Evolutionary conservation across 805 yeast species (phyloP), one percentile per base, ranked within the genome.

Genomic region (Pachysolen tannophilus): DNA sequence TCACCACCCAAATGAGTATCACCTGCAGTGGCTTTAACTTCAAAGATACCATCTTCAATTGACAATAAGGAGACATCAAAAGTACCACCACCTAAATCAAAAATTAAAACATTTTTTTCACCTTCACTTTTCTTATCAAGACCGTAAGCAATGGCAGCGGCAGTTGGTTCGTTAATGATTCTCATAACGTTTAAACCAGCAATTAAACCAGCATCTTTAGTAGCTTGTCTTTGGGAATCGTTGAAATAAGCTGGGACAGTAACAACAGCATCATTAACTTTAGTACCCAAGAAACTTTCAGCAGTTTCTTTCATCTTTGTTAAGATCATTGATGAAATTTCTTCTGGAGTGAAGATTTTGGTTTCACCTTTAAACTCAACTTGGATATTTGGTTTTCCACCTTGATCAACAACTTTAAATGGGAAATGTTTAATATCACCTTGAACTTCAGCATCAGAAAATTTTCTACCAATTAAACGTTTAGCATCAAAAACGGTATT

Each of bases 1-100:
- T 88, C 95, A 79, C 96, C 96, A 74, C 96, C 96, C 72, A 85
- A 78, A 66, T 80, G 88, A 40, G 88, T 84, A 60, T 86, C 83
- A 61, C 83, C 86, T 39, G 84, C 85, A 43, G 95, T 85, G 53
- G 95, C 94, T 75, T 86, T 86, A 56, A 86, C 95, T 59, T 87
- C 86, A 73, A 86, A 86, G 56, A 86, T 86, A 79, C 95, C 95
- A 56, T 90, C 95, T 61, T 87, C 88, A 61, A 86, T 85, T 61
- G 83, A 77, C 55, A 86, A 72, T 50, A 86, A 71, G 35, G 95
- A 86, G 45, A 86, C 96, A 84, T 86, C 96, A 68, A 86, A 85
- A 56, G 95, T 85, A 73, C 95, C 95, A 68, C 95, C 95, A 78
- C 95, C 95, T 58, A 85, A 72, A 67, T 85, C 95, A 73, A 85